A percentile compares a stretch with the other conserved stretches of the same genome.
Evolutionary conservation across 1,284 basidiomycete species (phyloP).

Genomic region (Ustilago sp.): DNA sequence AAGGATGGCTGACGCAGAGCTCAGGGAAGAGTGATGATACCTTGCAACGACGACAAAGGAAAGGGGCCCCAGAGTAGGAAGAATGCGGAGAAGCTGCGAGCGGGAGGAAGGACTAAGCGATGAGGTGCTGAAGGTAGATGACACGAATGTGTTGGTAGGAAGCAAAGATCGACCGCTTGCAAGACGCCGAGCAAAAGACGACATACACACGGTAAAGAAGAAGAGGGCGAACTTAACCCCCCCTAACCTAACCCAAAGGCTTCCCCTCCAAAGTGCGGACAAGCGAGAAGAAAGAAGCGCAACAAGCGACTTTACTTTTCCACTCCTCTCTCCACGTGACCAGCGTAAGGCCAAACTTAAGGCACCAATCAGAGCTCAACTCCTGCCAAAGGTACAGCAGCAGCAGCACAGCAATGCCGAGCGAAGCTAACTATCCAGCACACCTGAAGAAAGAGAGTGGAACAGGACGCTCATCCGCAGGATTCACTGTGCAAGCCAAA

Average conservation of each 20-base stretch:
- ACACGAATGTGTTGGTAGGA: slow-evolving; percentile 4
- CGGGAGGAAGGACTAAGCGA: neutral
- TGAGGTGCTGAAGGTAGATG: neutral
- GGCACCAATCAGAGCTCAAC: no score
- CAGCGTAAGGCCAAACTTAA: no score
- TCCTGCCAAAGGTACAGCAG: no score
- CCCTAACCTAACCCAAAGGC: no score
- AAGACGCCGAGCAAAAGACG: neutral
- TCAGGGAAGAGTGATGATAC: neutral
- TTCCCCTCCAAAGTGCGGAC: neutral
- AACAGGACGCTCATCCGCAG: slow-evolving; percentile 11
- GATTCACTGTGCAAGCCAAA: neutral
- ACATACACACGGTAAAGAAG: neutral
- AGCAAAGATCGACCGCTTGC: slow-evolving; percentile 4
- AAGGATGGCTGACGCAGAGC: neutral
- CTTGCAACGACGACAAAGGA: slow-evolving; percentile 2
- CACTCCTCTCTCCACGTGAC: no score
- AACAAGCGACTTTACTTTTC: neutral
- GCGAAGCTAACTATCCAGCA: neutral
- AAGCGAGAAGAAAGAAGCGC: neutral
- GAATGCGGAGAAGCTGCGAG: neutral
- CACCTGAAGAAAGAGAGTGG: neutral
- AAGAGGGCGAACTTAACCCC: neutral
- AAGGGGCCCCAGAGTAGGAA: neutral
- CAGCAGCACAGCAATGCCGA: no score